Evolutionary conservation across 2,329 filamentous ascomycete species (phyloP).

Genomic region (Penicillium sp.): DNA sequence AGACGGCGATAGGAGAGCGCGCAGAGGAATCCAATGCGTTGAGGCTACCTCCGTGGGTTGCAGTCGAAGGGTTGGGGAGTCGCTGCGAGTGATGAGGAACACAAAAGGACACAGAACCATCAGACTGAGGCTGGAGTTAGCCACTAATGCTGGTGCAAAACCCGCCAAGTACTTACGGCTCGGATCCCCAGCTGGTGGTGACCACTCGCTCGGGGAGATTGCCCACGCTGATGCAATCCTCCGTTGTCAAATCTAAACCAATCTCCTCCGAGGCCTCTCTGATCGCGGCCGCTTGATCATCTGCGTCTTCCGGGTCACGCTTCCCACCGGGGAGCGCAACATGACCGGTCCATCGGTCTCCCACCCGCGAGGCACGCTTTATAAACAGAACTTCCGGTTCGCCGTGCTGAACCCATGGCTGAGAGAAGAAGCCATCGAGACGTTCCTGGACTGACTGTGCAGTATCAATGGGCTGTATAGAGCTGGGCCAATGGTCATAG

Average conservation of each 20-base stretch:
- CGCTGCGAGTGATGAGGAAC: slow-evolving; percentile 61
- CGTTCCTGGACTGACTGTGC: slow-evolving; percentile 39
- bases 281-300: slow-evolving; percentile 63
- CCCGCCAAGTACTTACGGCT: slow-evolving; percentile 47
- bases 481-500: slow-evolving; percentile 55
- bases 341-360: slow-evolving; percentile 70
- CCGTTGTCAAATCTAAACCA: slow-evolving; percentile 58
- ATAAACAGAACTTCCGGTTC: slow-evolving; percentile 72
- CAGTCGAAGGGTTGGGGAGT: slow-evolving; percentile 59
- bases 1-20: slow-evolving; percentile 60
- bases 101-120: slow-evolving; percentile 72
- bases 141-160: neutral
- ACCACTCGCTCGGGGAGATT: slow-evolving; percentile 68
- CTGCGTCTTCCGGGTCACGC: slow-evolving; percentile 63
- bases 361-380: slow-evolving; percentile 64
- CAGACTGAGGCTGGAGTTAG: slow-evolving; percentile 45
- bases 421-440: slow-evolving; percentile 61
- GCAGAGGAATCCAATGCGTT: slow-evolving; percentile 68
- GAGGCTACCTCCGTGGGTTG: slow-evolving; percentile 69
- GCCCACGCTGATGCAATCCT: slow-evolving; percentile 53
- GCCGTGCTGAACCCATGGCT: slow-evolving; percentile 65
- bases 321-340: slow-evolving; percentile 69
- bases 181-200: slow-evolving; percentile 66
- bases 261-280: slow-evolving; percentile 69
- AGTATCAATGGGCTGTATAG: slow-evolving; percentile 19